Conservation (phyloP, 352 stramenopile species). For the Phytophthora multivora region DNA sequence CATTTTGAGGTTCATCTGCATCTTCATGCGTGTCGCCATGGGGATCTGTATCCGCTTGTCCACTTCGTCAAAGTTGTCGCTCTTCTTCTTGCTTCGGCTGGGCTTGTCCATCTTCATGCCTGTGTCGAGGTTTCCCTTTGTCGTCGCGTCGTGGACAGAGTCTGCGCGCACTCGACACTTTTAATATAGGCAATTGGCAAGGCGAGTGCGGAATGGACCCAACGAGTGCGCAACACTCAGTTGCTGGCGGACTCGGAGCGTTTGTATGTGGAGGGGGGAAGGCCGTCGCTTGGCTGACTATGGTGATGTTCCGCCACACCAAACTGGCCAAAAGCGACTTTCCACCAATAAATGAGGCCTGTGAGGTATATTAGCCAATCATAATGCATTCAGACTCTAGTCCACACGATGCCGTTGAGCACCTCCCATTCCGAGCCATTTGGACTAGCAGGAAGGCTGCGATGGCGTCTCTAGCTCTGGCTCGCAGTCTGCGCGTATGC, state of each 20-base stretch:
- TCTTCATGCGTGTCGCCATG: slow-evolving; percentile 53
- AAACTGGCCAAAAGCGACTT: slow-evolving; percentile 4
- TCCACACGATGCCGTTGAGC: slow-evolving; percentile 16
- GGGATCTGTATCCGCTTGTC: slow-evolving; percentile 78
- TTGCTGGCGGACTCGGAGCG: neutral
- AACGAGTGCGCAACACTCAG: slow-evolving; percentile 2
- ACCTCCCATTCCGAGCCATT: slow-evolving; percentile 10
- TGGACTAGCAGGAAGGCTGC: neutral
- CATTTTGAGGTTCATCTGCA: slow-evolving; percentile 51
- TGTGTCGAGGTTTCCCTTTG: neutral
- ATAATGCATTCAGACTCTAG: slow-evolving; percentile 2
- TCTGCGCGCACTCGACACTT: slow-evolving; percentile 4
- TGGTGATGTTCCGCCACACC: slow-evolving; percentile 21
- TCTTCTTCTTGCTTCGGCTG: slow-evolving; percentile 26
- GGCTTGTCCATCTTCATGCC: slow-evolving; percentile 37
- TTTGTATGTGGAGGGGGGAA: slow-evolving; percentile 15
- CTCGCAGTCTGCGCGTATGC: slow-evolving; percentile 29
- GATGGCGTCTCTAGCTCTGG: slow-evolving; percentile 32
- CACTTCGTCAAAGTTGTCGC: slow-evolving; percentile 49
- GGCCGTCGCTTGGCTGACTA: slow-evolving; percentile 13
- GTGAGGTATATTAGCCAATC: slow-evolving; percentile 9
- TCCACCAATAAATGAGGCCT: slow-evolving; percentile 16
- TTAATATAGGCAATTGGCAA: slow-evolving; percentile 2
- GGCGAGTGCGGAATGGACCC: slow-evolving; percentile 15
- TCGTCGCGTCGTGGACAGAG: neutral